These are phyloP conservation scores for Phytophthora hibernalis DNA, from an alignment of 352 stramenopile species.

Conservation along the genomic window DNA sequence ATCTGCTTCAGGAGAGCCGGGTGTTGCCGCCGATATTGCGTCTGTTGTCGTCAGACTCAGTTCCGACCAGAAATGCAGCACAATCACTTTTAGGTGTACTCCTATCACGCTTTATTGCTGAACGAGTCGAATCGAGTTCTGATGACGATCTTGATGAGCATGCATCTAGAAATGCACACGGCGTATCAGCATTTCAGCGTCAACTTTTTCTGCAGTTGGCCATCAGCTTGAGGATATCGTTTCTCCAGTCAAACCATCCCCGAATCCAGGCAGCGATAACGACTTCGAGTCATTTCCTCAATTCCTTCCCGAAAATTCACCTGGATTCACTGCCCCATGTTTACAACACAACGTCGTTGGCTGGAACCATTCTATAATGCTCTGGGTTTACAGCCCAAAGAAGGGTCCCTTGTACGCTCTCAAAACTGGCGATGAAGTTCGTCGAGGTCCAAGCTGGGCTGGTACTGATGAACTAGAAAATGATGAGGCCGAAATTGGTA, in stretches of 20 bases:
- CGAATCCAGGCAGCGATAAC: slow-evolving; percentile 2
- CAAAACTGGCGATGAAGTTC: slow-evolving; percentile 75
- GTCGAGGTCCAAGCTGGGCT: slow-evolving; percentile 59
- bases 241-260: slow-evolving; percentile 28
- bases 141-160: slow-evolving; percentile 22
- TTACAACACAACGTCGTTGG: slow-evolving; percentile 39
- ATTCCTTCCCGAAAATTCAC: slow-evolving; percentile 51
- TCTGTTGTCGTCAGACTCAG: slow-evolving; percentile 53
- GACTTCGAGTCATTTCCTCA: slow-evolving; percentile 19
- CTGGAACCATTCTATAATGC: slow-evolving; percentile 84
- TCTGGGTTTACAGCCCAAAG: slow-evolving; percentile 71
- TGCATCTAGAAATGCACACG: slow-evolving; percentile 27
- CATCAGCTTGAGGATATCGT: slow-evolving; percentile 67
- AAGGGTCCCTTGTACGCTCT: slow-evolving; percentile 57
- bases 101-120: slow-evolving; percentile 67
- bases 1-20: slow-evolving; percentile 71
- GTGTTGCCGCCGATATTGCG: slow-evolving; percentile 62
- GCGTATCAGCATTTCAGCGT: slow-evolving; percentile 65
- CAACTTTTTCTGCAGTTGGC: slow-evolving; percentile 68
- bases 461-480: slow-evolving; percentile 30
- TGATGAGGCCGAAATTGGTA: slow-evolving; percentile 35
- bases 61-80: slow-evolving; percentile 54
- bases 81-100: slow-evolving; percentile 69
- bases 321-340: slow-evolving; percentile 50
- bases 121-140: slow-evolving; percentile 26